Base-by-base conservation (phyloP, 176 grass and related monocot genomes). In the Carex parvula region DNA sequence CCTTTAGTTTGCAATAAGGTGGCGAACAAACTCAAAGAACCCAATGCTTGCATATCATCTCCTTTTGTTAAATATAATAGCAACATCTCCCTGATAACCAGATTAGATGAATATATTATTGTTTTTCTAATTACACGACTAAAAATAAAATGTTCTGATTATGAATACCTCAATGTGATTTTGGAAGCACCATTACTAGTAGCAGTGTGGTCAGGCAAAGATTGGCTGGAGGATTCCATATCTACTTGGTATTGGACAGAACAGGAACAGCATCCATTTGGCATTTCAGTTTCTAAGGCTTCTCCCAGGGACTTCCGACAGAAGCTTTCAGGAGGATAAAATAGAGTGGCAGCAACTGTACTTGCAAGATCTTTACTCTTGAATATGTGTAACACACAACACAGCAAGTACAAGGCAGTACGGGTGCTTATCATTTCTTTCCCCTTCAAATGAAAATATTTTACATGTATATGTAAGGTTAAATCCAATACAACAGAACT, bases 1-100 rank as follows among this genome's bases (percentile, higher is more conserved):
- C 97, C 97, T 92, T 99, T 99, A 33, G 97, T 99, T 85, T 96
- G 97, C 88, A 99, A 89, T 29, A 99, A 92, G 64, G 93, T 99
- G 64, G 97, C 88, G 12, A 99, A 87, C 64, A 99, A 90, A 79
- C 91, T 89, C 84, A 99, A 87, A n/a, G 97, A 99, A 87, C 97
- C 97, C 85, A 96, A 89, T 86, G 91, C 97, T 88, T 99, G 79
- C 57, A 85, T 89, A 61, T 90, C 87, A 85, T 99, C 81, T 64
- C 93, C 97, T 2, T 20, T 60, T 32, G 39, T 86, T 30, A 99
- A 84, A 88, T 94, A 99, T 41, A 85, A 94, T 32, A 99, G 88
- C 85, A 99, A 85, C 22, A 96, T 84, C 60, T 99, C 97, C 91
- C 97, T 99, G 84, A 44, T 89, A 93, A 83, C 61, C 77, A 86